These are phyloP conservation scores for Metarhizium sp. DNA, from an alignment of 2,329 filamentous ascomycete species.

Conservation along the genomic window DNA sequence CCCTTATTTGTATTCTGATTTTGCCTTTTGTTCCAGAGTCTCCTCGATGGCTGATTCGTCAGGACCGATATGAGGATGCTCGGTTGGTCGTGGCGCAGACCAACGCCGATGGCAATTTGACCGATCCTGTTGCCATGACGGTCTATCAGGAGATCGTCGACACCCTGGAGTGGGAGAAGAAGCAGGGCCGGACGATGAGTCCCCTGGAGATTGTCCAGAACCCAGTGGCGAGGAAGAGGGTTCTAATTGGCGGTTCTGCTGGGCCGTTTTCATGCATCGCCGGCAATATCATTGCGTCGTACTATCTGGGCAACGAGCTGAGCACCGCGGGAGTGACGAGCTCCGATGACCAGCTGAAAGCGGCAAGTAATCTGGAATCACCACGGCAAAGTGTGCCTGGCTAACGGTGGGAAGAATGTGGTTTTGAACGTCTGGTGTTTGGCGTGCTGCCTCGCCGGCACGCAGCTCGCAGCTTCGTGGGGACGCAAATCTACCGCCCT, in stretches of 20 bases:
- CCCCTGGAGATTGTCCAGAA: slow-evolving; percentile 33
- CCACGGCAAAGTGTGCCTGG: slow-evolving; percentile 2
- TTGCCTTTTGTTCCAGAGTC: slow-evolving; percentile 30
- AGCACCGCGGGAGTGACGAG: slow-evolving; percentile 36
- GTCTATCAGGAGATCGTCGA: slow-evolving; percentile 28
- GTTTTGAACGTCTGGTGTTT: slow-evolving; percentile 43
- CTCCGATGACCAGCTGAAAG: slow-evolving; percentile 30
- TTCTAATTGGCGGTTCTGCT: slow-evolving; percentile 33
- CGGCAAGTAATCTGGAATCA: slow-evolving; percentile 14
- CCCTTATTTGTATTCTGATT: slow-evolving; percentile 16
- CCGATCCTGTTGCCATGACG: slow-evolving; percentile 16
- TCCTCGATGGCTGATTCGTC: slow-evolving; percentile 35
- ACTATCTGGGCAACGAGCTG: slow-evolving; percentile 31
- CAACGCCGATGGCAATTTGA: slow-evolving; percentile 32
- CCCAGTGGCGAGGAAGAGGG: slow-evolving; percentile 36
- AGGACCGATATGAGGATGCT: slow-evolving; percentile 31
- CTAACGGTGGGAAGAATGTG: slow-evolving; percentile 26
- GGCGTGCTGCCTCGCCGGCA: slow-evolving; percentile 29
- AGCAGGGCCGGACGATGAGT: not conserved
- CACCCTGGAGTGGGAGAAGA: slow-evolving; percentile 16
- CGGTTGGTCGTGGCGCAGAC: slow-evolving; percentile 30
- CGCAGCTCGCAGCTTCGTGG: slow-evolving; percentile 29
- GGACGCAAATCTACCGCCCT: slow-evolving; percentile 35
- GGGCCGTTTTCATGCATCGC: slow-evolving; percentile 11
- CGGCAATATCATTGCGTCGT: slow-evolving; percentile 30